Evolutionary conservation across 441 rosid genomes (phyloP).

Genomic region (Populus hybrid): DNA sequence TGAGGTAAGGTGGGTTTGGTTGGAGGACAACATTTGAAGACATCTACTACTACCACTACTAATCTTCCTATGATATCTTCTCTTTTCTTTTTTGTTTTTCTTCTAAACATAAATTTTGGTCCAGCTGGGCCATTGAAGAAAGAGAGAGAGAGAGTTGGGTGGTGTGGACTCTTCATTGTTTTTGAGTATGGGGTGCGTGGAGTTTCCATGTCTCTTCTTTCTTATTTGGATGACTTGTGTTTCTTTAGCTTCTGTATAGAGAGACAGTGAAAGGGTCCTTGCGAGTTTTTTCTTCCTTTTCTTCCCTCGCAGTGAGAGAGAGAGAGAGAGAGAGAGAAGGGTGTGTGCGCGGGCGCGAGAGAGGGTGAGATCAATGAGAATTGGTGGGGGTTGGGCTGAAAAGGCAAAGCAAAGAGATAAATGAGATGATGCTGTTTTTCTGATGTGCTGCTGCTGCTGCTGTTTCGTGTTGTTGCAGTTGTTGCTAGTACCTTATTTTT

Average conservation of each 20-base stretch:
- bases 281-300: neutral
- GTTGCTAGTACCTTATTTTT: constrained; percentile 27
- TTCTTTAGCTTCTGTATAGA: constrained; percentile 13
- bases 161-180: constrained; percentile 34
- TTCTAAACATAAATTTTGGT: constrained; percentile 39
- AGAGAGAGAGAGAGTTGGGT: constrained; percentile 12
- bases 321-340: too few species aligned
- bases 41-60: constrained; percentile 2
- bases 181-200: constrained; percentile 24
- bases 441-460: constrained; percentile 19
- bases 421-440: constrained; percentile 34
- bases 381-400: constrained; percentile 1
- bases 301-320: neutral
- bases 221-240: neutral
- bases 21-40: constrained; percentile 45
- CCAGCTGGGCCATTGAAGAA: constrained; percentile 62
- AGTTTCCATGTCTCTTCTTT: constrained; percentile 32
- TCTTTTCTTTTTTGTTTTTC: constrained; percentile 22
- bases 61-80: constrained; percentile 13
- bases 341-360: neutral
- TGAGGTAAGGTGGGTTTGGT: constrained; percentile 41
- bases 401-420: constrained; percentile 19
- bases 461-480: constrained; percentile 15
- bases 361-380: constrained; percentile 1
- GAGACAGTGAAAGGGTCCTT: constrained; percentile 14